These are phyloP conservation scores for Groenewaldozyma auringiensis DNA, from an alignment of 1,139 yeast species.

Conservation along the genomic window DNA sequence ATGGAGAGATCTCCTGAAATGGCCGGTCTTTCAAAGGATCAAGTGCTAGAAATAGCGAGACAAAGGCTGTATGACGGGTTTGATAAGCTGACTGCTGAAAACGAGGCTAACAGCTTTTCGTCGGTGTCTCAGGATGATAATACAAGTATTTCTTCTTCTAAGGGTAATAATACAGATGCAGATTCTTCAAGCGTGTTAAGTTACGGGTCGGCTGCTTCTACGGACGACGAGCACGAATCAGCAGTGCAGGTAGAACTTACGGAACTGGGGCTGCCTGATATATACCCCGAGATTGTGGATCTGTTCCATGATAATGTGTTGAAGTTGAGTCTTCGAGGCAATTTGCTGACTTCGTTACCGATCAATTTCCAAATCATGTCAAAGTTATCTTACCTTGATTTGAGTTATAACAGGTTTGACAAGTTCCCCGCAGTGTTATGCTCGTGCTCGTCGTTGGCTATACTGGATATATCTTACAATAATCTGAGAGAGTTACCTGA, in stretches of 20 bases:
- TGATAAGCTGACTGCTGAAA: conserved; percentile 2
- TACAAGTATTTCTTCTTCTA: background rate
- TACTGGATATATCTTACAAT: conserved; percentile 62
- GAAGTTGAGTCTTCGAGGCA: conserved; percentile 47
- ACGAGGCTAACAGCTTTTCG: background rate
- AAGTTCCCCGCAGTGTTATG: conserved; percentile 44
- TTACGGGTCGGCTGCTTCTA: conserved; percentile 7
- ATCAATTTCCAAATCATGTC: conserved; percentile 40
- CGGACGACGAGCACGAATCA: conserved; percentile 10
- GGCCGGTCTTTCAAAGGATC: conserved; percentile 12
- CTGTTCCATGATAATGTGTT: conserved; percentile 39
- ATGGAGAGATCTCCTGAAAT: too few species aligned
- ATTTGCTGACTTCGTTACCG: conserved; percentile 45
- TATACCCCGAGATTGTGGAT: conserved; percentile 37
- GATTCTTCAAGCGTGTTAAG: conserved; percentile 5
- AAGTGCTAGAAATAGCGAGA: conserved; percentile 16
- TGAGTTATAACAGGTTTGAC: conserved; percentile 51
- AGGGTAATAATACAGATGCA: background rate
- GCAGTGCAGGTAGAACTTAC: conserved; percentile 26
- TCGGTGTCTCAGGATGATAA: background rate
- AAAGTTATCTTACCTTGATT: conserved; percentile 53
- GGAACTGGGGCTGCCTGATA: conserved; percentile 30
- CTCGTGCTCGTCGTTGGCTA: conserved; percentile 45
- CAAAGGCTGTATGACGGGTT: conserved; percentile 15
- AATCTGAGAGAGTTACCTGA: conserved; percentile 39